Base-by-base conservation (phyloP, 192 early-diverging fungal genomes). In the Podila verticillata region DNA sequence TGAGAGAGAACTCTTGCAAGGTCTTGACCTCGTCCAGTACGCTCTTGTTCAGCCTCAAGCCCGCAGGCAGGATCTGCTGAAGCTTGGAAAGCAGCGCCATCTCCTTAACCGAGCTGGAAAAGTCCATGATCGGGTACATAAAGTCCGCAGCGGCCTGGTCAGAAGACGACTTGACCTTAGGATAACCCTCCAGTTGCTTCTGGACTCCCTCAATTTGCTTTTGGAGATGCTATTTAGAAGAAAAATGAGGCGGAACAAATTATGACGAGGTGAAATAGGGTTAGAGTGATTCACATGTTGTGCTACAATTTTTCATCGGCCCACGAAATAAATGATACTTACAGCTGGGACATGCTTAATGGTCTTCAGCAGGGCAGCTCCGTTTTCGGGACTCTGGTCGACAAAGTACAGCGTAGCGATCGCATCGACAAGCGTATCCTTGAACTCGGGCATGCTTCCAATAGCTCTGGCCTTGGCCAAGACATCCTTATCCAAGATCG, bases 341-440 rank as follows among this genome's bases (percentile, higher is more conserved):
- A 87, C 85, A 70, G 79, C 82, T 44, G 89, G 90, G 49, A 89
- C 68, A 32, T 87, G 84, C 44, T 80, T 65, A 48, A 89, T 72
- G 9, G 88, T 86, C 47, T 74, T 81, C 44, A 73, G 81, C 60
- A 67, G 87, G 24, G 71, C 56, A 30, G 77, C 82, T 70, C 85
- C 79, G 47, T 83, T 71, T 34, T 72, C 75, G 34, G 84, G 77
- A 19, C 80, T 82, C 60, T 92, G 87, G 64, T 93, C 87, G 9
- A 94, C 81, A 66, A 88, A 89, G 64, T 93, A 94, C 19, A 94
- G 63, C 0, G 93, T 92, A 17, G 91, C 86, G 39, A 91, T 83
- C 7, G 87, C 92, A 62, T 94, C 93, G 12, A 92, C 70, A 26
- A 94, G 63, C 10, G 87, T 87, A n/a, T 79, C 72, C 83, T 91